phyloP scores from a whole-genome alignment of 352 stramenopile genomes.

The Phytopythium chamaehyphon region DNA sequence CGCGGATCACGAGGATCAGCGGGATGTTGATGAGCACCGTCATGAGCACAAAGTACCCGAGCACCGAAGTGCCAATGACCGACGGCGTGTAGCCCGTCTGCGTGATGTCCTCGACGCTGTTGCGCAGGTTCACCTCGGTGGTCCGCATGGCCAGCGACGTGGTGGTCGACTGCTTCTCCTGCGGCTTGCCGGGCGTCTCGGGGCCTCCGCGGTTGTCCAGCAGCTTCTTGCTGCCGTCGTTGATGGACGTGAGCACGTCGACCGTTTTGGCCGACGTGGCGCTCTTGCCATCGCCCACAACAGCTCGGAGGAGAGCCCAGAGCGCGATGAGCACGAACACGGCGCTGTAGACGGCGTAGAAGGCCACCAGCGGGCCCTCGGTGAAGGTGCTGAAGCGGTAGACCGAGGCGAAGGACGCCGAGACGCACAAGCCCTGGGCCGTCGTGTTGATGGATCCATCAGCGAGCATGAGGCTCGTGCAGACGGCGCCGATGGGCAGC shows the following conservation, averaged over 20 bases:
- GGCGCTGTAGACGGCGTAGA: constrained; percentile 49
- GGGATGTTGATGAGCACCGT: constrained; percentile 53
- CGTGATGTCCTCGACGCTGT: constrained; percentile 41
- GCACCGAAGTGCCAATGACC: constrained; percentile 34
- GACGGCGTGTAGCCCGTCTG: constrained; percentile 50
- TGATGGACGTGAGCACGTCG: constrained; percentile 19
- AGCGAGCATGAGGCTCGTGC: constrained; percentile 39
- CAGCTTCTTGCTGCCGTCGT: constrained; percentile 46
- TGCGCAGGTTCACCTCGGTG: constrained; percentile 40
- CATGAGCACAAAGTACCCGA: constrained; percentile 57
- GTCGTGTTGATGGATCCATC: constrained; percentile 25
- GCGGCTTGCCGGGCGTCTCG: constrained; percentile 25
- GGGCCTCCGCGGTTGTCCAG: constrained; percentile 49
- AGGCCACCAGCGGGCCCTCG: constrained; percentile 35
- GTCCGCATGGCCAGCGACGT: constrained; percentile 36
- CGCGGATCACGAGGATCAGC: constrained; percentile 43
- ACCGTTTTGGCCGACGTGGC: constrained; percentile 7
- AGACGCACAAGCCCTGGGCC: constrained; percentile 22
- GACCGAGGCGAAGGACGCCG: constrained; percentile 11
- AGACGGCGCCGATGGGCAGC: constrained; percentile 52
- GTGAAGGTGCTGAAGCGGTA: constrained; percentile 58
- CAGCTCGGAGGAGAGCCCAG: constrained; percentile 20
- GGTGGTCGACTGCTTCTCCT: constrained; percentile 19
- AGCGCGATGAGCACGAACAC: constrained; percentile 29
- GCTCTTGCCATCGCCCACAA: constrained; percentile 12